Evolutionary conservation across 2,329 filamentous ascomycete genomes (phyloP), one percentile per base, ranked within the genome.

Genomic region (Mycosphaerella arachidis): DNA sequence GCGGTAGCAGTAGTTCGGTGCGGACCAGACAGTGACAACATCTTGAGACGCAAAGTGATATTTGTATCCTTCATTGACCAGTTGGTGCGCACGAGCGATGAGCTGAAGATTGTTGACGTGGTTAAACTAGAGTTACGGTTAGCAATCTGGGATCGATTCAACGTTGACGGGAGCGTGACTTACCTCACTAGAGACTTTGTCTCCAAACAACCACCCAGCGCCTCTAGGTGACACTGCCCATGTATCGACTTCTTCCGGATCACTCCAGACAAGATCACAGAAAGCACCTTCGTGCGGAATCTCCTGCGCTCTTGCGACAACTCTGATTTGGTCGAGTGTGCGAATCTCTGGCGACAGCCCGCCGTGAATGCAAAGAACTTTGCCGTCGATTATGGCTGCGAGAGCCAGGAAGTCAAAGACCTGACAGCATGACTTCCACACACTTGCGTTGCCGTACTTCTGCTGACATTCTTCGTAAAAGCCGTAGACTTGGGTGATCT

Each of bases 21-120:
- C 92, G 0, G 90, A 95, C 93, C 86, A 89, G 27, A 89, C 86
- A 1, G 86, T 89, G 18, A 96, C 92, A 46, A 97, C 92, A 12
- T 95, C 95, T 77, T 94, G 93, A 74, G 96, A 90, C 56, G 89
- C 84, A 77, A 97, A 97, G 74, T 97, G 93, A 74, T 95, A 97
- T 85, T 90, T 90, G 79, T 89, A 91, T 59, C 87, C 87, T 75
- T 91, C 87, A 68, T 90, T 90, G 64, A 90, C 88, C 24, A 91
- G 79, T 71, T 91, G 87, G 76, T 91, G 87, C 12, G 87, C 87
- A 69, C 87, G 82, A 27, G 87, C 87, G 70, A 91, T 90, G 61
- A 90, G 80, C 61, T 85, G 84, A 37, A 91, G 76, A 56, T 86
- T 86, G 70, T 91, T 91, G 68, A 90, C 87, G 69, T 90, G 87